Percentiles rank a stretch among this genome's conserved stretches.
Evolutionary conservation across 1,284 basidiomycete species (phyloP).

Genomic region (Sporisorium scitamineum): DNA sequence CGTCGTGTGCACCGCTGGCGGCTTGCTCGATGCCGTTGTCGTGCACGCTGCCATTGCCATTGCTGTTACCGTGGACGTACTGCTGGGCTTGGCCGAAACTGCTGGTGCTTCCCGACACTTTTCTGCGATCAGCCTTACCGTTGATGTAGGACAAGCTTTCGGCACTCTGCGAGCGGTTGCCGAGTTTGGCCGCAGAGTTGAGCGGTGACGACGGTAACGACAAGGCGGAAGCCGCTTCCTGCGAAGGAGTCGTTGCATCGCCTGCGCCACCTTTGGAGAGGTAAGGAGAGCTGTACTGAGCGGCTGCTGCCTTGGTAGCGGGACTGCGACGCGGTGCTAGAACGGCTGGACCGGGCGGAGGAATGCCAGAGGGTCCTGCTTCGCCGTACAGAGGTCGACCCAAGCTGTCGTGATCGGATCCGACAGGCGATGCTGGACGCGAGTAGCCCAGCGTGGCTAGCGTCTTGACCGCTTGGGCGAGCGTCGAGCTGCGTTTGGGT

Average conservation of each 20-base stretch:
- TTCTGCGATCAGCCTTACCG: constrained; percentile 31
- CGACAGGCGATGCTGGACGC: constrained; percentile 52
- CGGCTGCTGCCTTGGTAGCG: constrained; percentile 31
- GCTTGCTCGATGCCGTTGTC: constrained; percentile 13
- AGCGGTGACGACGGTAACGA: constrained; percentile 46
- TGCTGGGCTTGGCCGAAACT: constrained; percentile 3
- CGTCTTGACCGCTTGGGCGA: constrained; percentile 61
- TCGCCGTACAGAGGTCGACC: constrained; percentile 44
- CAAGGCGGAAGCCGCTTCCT: constrained; percentile 18
- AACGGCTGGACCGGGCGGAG: constrained; percentile 47
- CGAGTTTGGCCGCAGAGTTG: constrained; percentile 26
- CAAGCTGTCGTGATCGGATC: constrained; percentile 41
- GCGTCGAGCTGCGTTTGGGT: constrained; percentile 45
- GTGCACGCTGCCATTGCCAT: constrained; percentile 18
- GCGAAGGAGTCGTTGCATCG: constrained; percentile 20
- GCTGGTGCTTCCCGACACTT: constrained; percentile 21
- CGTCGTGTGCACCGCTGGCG: constrained; percentile 12
- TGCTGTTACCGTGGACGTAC: constrained; percentile 24
- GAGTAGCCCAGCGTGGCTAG: constrained; percentile 63
- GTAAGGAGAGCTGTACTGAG: constrained; percentile 52
- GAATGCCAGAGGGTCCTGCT: constrained; percentile 43
- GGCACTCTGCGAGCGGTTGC: constrained; percentile 56
- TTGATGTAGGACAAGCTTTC: constrained; percentile 54
- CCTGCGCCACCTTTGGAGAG: constrained; percentile 9
- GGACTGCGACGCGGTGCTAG: constrained; percentile 40